Percentiles rank a stretch among this genome's conserved stretches.
phyloP scores from a whole-genome alignment of 331 rosid species.

The Prunus yedoensis region DNA sequence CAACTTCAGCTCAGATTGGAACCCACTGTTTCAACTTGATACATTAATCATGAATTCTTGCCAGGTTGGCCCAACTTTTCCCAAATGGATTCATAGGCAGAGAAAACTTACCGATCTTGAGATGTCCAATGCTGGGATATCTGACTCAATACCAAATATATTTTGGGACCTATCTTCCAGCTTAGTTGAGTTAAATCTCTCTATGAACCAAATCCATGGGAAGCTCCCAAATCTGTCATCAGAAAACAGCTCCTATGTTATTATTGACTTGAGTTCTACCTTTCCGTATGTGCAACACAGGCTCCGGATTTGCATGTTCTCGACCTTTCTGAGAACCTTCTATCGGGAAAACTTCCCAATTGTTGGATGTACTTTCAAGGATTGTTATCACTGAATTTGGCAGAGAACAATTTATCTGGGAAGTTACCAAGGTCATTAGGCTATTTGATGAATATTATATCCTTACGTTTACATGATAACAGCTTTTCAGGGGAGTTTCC shows the following conservation, averaged over 20 bases:
- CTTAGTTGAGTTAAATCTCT: background rate
- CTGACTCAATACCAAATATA: constrained; percentile 25
- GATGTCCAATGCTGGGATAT: constrained; percentile 10
- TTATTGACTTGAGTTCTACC: constrained; percentile 15
- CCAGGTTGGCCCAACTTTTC: constrained; percentile 44
- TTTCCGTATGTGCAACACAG: constrained; percentile 1
- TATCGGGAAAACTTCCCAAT: constrained; percentile 13
- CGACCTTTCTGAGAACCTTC: constrained; percentile 22
- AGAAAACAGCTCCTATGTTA: background rate
- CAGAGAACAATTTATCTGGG: constrained; percentile 32
- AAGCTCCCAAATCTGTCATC: constrained; percentile 16
- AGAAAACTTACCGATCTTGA: background rate
- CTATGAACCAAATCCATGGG: constrained; percentile 17
- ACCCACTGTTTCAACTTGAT: constrained; percentile 35
- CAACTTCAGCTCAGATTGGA: constrained; percentile 29
- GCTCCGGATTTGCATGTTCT: background rate
- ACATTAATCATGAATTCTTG: constrained; percentile 7
- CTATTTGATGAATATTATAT: background rate
- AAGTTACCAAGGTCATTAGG: constrained; percentile 30
- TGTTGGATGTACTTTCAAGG: constrained; percentile 18
- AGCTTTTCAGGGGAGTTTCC: constrained; percentile 27
- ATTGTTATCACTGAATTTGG: constrained; percentile 8
- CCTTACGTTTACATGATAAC: constrained; percentile 22
- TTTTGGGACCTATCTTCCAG: constrained; percentile 24
- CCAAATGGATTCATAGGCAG: constrained; percentile 41